Conservation (phyloP, 2,329 filamentous ascomycete genomes). For the Trichoderma arundinaceum region DNA sequence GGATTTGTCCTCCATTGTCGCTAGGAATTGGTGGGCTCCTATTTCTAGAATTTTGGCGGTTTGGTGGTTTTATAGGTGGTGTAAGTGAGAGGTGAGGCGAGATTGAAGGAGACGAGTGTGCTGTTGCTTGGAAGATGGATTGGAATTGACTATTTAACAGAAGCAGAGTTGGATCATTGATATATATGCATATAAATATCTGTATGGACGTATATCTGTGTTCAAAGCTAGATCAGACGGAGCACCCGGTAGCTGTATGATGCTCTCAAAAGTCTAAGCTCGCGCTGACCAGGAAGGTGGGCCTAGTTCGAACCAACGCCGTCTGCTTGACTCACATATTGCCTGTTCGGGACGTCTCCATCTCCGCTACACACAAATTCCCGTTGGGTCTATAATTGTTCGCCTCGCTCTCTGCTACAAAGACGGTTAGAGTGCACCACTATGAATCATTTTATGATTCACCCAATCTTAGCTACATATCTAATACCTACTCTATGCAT, state of each 20-base stretch:
- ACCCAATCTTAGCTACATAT: constrained; percentile 9
- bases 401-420: constrained; percentile 4
- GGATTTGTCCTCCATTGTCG: constrained; percentile 30
- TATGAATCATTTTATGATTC: constrained; percentile 14
- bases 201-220: neutral
- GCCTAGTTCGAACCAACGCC: neutral
- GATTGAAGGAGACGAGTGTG: neutral
- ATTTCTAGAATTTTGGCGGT: constrained; percentile 21
- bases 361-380: neutral
- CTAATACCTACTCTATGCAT: neutral
- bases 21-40: neutral
- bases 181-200: constrained; percentile 10
- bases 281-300: neutral
- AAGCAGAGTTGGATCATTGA: neutral
- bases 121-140: constrained; percentile 3
- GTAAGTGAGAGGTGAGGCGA: constrained; percentile 3
- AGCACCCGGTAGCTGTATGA: neutral
- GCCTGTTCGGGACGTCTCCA: neutral
- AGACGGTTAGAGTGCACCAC: constrained; percentile 6
- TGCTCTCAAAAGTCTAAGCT: neutral
- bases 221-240: neutral
- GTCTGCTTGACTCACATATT: constrained; percentile 26
- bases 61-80: neutral
- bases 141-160: neutral
- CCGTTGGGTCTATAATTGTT: neutral